These are phyloP conservation scores for Spongospora subterranea DNA, from an alignment of 208 protist genomes.

Conservation along the genomic window DNA sequence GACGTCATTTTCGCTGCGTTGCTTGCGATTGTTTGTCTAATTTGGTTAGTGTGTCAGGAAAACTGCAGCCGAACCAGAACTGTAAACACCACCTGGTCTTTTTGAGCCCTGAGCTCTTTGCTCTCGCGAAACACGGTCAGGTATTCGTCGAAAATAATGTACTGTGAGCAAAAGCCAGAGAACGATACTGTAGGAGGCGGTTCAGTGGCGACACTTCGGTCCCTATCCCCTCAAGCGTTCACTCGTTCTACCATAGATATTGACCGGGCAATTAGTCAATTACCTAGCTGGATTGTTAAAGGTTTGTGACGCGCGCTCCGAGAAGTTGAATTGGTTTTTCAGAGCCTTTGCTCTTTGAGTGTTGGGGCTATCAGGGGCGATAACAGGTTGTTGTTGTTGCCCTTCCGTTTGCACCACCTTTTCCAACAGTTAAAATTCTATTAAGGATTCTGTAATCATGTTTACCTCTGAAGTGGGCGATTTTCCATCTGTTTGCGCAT, in stretches of 20 bases:
- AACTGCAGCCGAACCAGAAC: neutral
- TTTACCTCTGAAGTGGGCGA: neutral
- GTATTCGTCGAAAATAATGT: conserved; percentile 73
- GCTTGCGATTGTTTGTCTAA: neutral
- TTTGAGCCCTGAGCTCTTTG: conserved; percentile 51
- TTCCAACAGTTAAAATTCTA: neutral
- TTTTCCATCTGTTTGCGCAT: neutral
- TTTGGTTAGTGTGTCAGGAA: neutral
- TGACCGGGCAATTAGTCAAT: too few species aligned
- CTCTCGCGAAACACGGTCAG: conserved; percentile 75
- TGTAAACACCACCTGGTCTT: conserved; percentile 47
- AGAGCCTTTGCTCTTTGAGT: conserved; percentile 75
- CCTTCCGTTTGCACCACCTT: neutral
- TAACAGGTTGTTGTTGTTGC: neutral
- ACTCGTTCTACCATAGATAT: neutral
- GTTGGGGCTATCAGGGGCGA: conserved; percentile 38
- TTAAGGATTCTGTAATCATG: neutral
- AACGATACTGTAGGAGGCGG: conserved; percentile 87
- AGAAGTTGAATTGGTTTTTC: conserved; percentile 98
- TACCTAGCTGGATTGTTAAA: conserved; percentile 87
- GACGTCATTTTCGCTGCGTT: neutral
- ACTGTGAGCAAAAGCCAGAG: conserved; percentile 73
- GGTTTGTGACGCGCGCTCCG: conserved; percentile 91
- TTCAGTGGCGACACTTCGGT: conserved; percentile 80
- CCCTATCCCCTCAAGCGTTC: neutral